Evolutionary conservation across 78 protist genomes (phyloP).

Genomic region (Cavenderia fasciculata): DNA sequence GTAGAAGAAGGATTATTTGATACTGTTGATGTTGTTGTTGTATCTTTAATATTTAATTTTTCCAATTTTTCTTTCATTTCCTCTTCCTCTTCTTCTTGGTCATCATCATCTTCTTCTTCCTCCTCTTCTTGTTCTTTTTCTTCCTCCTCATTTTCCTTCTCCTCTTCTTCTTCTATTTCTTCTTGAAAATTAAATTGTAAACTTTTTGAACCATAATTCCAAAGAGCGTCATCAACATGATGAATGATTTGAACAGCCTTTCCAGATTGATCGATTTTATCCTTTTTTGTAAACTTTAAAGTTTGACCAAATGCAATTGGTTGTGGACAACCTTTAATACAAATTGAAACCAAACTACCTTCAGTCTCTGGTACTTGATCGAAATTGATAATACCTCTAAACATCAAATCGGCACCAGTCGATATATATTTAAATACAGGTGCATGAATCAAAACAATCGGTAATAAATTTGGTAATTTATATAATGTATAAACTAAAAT

Average conservation of each 20-base stretch:
- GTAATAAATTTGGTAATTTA: slow-evolving; percentile 27
- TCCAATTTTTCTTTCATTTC: neutral
- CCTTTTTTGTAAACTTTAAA: neutral
- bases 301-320: slow-evolving; percentile 46
- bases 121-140: too few relatives aligned
- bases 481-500: slow-evolving; percentile 33
- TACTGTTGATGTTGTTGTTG: slow-evolving; percentile 7
- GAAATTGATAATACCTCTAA: slow-evolving; percentile 22
- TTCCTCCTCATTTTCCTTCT: neutral
- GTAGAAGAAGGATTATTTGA: neutral
- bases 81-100: too few relatives aligned
- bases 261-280: neutral
- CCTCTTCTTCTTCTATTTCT: neutral
- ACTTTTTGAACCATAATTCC: slow-evolving; percentile 59
- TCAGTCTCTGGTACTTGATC: slow-evolving; percentile 16
- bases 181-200: neutral
- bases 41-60: neutral
- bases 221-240: slow-evolving; percentile 33
- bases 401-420: slow-evolving; percentile 62
- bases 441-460: slow-evolving; percentile 23
- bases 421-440: neutral
- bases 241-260: slow-evolving; percentile 34
- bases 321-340: neutral
- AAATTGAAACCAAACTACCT: slow-evolving; percentile 35
- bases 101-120: too few relatives aligned